Evolutionary conservation across 495 filamentous ascomycete genomes (phyloP).

Genomic region (Aspergillus incahuasiensis): DNA sequence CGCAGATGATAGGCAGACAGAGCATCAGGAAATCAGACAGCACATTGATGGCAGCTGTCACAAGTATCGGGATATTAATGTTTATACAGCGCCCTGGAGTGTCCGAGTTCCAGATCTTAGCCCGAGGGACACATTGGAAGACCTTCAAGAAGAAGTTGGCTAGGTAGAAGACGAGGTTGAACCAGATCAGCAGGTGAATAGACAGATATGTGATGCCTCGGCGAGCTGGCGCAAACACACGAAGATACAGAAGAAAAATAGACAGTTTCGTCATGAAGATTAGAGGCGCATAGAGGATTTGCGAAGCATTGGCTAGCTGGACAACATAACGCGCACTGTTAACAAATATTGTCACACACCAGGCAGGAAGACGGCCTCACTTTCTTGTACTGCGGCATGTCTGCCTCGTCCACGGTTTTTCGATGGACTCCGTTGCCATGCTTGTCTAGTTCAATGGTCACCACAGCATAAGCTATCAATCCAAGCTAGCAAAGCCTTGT

Average conservation of each 20-base stretch:
- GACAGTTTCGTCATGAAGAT: conserved; percentile 37
- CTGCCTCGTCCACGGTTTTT: conserved; percentile 5
- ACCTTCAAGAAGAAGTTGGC: conserved; percentile 32
- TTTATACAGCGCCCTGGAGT: conserved; percentile 28
- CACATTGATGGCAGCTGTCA: conserved; percentile 33
- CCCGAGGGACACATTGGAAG: conserved; percentile 29
- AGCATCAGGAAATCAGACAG: conserved; percentile 35
- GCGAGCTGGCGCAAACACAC: conserved; percentile 31
- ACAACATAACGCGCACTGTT: background rate
- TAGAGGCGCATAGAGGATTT: conserved; percentile 32
- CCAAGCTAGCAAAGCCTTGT: conserved; percentile 12
- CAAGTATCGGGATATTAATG: conserved; percentile 25
- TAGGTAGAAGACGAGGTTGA: conserved; percentile 31
- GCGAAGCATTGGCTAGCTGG: conserved; percentile 32
- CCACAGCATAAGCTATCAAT: conserved; percentile 17
- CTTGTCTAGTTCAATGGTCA: conserved; percentile 18
- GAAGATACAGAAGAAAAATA: conserved; percentile 36
- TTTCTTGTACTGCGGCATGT: conserved; percentile 13
- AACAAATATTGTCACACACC: background rate
- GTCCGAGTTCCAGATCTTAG: conserved; percentile 26
- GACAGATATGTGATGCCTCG: conserved; percentile 25
- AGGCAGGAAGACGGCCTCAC: background rate
- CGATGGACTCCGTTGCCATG: conserved; percentile 21
- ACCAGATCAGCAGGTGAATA: conserved; percentile 28
- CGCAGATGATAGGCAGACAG: conserved; percentile 29